A percentile compares a stretch with the other conserved stretches of the same genome.
Evolutionary conservation across 2,329 filamentous ascomycete species (phyloP).

Genomic region (Beauveria sp.): DNA sequence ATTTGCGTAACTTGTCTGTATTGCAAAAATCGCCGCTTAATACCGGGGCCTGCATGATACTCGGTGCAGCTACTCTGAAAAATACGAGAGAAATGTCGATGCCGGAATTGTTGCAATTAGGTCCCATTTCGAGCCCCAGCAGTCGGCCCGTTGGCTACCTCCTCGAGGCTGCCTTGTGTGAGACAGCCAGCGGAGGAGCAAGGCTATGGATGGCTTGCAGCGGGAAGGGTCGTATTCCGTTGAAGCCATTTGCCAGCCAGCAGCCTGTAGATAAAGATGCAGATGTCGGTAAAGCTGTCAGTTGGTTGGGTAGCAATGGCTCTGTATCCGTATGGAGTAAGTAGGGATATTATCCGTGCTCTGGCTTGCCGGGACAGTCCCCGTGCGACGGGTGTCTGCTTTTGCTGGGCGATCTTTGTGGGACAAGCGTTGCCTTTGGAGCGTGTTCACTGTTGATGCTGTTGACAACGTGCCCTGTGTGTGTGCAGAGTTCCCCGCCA

Average conservation of each 20-base stretch:
- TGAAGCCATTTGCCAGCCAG: neutral
- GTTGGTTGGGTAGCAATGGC: neutral
- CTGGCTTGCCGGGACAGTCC: neutral
- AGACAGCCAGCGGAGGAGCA: neutral
- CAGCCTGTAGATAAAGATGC: neutral
- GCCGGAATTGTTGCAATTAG: neutral
- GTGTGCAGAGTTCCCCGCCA: neutral
- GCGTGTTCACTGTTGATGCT: neutral
- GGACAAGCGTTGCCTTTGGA: neutral
- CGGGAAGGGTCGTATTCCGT: too few relatives aligned
- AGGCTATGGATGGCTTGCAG: too few relatives aligned
- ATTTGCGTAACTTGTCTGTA: too few relatives aligned
- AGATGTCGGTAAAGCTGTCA: neutral
- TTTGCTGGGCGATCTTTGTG: neutral
- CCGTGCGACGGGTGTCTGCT: neutral
- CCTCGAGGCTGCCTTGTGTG: conserved; percentile 5
- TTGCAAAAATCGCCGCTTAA: too few relatives aligned
- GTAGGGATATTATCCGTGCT: too few relatives aligned
- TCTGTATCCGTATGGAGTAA: neutral
- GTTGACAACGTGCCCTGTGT: neutral
- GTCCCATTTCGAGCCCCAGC: neutral
- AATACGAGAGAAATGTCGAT: neutral
- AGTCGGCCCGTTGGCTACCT: neutral
- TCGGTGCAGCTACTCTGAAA: neutral
- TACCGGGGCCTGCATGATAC: too few relatives aligned